Evolutionary conservation across 805 yeast genomes (phyloP).

Genomic region (Candida odintsovae): DNA sequence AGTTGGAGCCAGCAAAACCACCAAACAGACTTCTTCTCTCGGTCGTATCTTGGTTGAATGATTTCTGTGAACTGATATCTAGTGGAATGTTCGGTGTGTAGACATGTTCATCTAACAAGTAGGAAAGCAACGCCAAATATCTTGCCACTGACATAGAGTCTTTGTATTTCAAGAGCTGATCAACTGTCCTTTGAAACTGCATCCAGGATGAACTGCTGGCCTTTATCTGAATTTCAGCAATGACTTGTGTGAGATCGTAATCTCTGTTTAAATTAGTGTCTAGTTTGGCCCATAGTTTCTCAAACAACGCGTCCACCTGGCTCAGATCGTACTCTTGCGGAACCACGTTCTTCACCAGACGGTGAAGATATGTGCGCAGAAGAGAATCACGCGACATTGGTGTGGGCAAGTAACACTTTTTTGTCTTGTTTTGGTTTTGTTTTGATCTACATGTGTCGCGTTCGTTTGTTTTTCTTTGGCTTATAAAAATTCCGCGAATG

Average conservation of each 20-base stretch:
- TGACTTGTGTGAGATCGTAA: slow-evolving; percentile 1
- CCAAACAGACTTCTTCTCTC: slow-evolving; percentile 1
- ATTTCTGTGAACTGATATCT: slow-evolving; percentile 1
- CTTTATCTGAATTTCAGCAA: slow-evolving; percentile 1
- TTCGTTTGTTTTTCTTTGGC: slow-evolving; percentile 1
- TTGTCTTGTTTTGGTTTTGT: not conserved
- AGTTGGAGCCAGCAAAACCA: slow-evolving; percentile 17
- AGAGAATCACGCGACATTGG: slow-evolving; percentile 7
- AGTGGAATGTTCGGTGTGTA: slow-evolving; percentile 2
- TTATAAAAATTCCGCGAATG: not conserved
- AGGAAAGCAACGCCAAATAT: slow-evolving; percentile 22
- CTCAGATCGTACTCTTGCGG: slow-evolving; percentile 10
- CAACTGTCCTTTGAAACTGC: slow-evolving; percentile 28
- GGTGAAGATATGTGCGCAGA: slow-evolving; percentile 12
- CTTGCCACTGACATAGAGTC: slow-evolving; percentile 29
- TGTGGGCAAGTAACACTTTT: not conserved
- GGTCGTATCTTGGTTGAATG: not conserved
- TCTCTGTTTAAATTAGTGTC: not conserved
- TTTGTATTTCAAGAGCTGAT: slow-evolving; percentile 25
- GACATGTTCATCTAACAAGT: not conserved
- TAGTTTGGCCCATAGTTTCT: slow-evolving; percentile 17
- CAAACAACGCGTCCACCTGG: slow-evolving; percentile 10
- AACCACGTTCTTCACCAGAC: slow-evolving; percentile 13
- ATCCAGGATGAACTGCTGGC: slow-evolving; percentile 23
- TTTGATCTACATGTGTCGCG: not conserved